Evolutionary conservation across 208 protist species (phyloP).

Genomic region (Wallacemonas sp.): DNA sequence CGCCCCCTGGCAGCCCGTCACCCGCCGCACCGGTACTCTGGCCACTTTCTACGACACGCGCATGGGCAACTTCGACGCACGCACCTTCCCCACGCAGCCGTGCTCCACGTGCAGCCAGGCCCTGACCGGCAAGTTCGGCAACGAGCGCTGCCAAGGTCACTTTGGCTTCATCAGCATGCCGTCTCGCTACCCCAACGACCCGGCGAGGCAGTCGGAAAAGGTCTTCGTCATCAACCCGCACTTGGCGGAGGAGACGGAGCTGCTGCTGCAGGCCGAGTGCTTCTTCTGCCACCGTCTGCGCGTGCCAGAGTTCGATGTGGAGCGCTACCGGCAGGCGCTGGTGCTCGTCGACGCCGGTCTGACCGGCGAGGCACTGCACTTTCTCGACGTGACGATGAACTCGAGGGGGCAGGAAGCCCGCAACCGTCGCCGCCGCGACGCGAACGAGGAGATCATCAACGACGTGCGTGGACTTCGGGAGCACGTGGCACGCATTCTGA

Average conservation of each 20-base stretch:
- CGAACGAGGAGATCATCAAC: constrained; percentile 71
- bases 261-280: constrained; percentile 82
- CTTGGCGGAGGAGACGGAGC: constrained; percentile 66
- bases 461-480: constrained; percentile 57
- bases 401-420: constrained; percentile 54
- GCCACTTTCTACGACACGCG: constrained; percentile 87
- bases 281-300: constrained; percentile 89
- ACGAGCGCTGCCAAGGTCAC: constrained; percentile 89
- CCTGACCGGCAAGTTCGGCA: constrained; percentile 68
- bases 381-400: constrained; percentile 75
- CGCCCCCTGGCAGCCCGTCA: constrained; percentile 57
- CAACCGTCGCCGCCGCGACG: constrained; percentile 48
- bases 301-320: constrained; percentile 73
- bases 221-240: constrained; percentile 87
- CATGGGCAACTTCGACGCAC: constrained; percentile 90
- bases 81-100: constrained; percentile 71
- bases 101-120: constrained; percentile 79
- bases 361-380: constrained; percentile 76
- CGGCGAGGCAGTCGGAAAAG: constrained; percentile 28
- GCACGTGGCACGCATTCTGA: constrained; percentile 64
- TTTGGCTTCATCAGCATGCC: constrained; percentile 90
- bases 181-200: constrained; percentile 62
- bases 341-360: constrained; percentile 69
- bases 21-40: constrained; percentile 39
- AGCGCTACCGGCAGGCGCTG: constrained; percentile 83